Evolutionary conservation across 257 asterid genomes (phyloP), one percentile per base, ranked within the genome.

Genomic region (Eustoma russellianum): DNA sequence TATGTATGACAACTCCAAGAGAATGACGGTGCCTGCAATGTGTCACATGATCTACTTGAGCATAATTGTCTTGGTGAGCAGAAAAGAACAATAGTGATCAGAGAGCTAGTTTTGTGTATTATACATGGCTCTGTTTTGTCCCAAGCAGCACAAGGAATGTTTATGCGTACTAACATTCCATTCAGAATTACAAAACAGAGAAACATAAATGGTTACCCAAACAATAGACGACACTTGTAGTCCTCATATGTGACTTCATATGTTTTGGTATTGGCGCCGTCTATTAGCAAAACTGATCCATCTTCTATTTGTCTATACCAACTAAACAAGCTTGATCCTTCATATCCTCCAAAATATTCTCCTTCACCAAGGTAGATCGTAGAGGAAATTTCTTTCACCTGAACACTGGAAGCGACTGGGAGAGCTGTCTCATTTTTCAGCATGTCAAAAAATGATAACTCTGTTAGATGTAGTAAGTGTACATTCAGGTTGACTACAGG

Each of bases 161-260:
- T 38, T 38, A 38, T 38, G 12, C 12, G 10, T 38, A 38, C 12
- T 38, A 11, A 38, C 5, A 8, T 5, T 11, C 43, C 11, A 38
- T 11, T 38, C 12, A 8, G 2, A 7, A 38, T 9, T 38, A 38
- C 43, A 38, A 24, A 24, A 2, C 30, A 24, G 30, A 24, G 30
- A 24, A 49, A 56, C 48, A 28, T 58, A 57, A 58, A 57, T 56
- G 47, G 57, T 76, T 88, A 92, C 98, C 98, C 94, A 56, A 92
- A 92, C 59, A 79, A 64, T 69, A 92, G 59, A 61, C 77, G 71
- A 77, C 82, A 87, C 74, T 56, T 81, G 68, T 88, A 92, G 71
- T 88, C 97, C 66, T 85, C 90, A 64, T 92, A 97, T 13, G 80
- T 78, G 60, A 88, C 98, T 77, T 81, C 83, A 63, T 88, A 92